Evolutionary conservation across 179 eudicot genomes (phyloP).

Genomic region (Camellia oleifera): DNA sequence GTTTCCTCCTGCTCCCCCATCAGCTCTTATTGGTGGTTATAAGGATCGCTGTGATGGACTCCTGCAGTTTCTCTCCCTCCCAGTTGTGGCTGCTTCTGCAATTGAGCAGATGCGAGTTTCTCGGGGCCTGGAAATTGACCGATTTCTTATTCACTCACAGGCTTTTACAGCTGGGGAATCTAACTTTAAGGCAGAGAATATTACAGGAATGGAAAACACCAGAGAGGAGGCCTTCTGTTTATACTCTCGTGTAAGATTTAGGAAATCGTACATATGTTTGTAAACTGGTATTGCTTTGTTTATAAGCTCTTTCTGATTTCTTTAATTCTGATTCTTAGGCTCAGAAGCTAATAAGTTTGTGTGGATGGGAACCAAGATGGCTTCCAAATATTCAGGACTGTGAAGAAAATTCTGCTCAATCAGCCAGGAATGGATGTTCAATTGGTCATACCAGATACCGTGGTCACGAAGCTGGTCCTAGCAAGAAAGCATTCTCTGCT

Average conservation of each 20-base stretch:
- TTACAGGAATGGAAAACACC: slow-evolving; percentile 40
- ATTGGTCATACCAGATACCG: slow-evolving; percentile 57
- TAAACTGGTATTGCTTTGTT: slow-evolving; percentile 17
- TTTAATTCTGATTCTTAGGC: slow-evolving; percentile 48
- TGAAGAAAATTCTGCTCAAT: slow-evolving; percentile 99
- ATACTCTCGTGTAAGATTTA: slow-evolving; percentile 70
- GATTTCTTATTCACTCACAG: slow-evolving; percentile 61
- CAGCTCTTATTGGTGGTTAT: slow-evolving; percentile 94
- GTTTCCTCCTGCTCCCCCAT: slow-evolving; percentile 97
- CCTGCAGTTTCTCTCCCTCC: slow-evolving; percentile 81
- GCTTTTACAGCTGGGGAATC: slow-evolving; percentile 52
- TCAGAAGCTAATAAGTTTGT: slow-evolving; percentile 88
- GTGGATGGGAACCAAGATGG: slow-evolving; percentile 99
- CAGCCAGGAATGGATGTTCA: slow-evolving; percentile 88
- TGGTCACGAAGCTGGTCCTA: slow-evolving; percentile 60
- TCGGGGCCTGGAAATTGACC: slow-evolving; percentile 74
- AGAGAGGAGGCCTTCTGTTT: slow-evolving; percentile 61
- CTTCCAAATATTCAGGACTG: slow-evolving; percentile 92
- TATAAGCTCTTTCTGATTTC: neutral
- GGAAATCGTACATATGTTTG: neutral
- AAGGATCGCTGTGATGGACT: slow-evolving; percentile 99
- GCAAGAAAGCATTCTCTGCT: slow-evolving; percentile 75
- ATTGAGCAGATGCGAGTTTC: slow-evolving; percentile 76
- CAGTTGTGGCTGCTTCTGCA: slow-evolving; percentile 85
- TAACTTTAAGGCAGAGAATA: slow-evolving; percentile 51